These are phyloP conservation scores for Myochromella boudieri DNA, from an alignment of 768 basidiomycete genomes.

Conservation along the genomic window DNA sequence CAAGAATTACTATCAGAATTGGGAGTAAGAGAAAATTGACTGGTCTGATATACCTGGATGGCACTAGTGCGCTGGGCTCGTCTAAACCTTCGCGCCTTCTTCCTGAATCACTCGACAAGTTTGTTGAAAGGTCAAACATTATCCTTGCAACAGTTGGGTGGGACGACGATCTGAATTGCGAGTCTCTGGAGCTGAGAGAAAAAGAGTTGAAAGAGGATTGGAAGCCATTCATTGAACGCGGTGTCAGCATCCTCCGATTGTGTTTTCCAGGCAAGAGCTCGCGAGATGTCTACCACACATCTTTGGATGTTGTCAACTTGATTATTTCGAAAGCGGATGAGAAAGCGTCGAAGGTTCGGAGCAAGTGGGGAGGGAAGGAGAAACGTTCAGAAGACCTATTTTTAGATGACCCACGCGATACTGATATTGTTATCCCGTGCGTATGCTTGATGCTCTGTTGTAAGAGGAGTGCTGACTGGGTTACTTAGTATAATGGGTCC, in stretches of 20 bases:
- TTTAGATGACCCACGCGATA: slow-evolving; percentile 3
- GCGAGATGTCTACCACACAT: slow-evolving; percentile 6
- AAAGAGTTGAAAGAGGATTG: slow-evolving; percentile 11
- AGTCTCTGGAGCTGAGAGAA: slow-evolving; percentile 4
- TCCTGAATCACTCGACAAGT: slow-evolving; percentile 10
- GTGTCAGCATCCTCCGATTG: slow-evolving; percentile 12
- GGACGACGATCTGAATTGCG: neutral
- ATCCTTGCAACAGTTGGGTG: slow-evolving; percentile 11
- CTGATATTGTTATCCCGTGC: slow-evolving; percentile 8
- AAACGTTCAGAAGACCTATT: slow-evolving; percentile 8
- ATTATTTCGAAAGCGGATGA: slow-evolving; percentile 9
- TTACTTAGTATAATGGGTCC: slow-evolving; percentile 4
- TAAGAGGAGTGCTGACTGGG: neutral
- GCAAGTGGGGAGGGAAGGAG: slow-evolving; percentile 10
- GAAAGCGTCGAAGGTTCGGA: neutral
- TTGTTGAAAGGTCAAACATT: slow-evolving; percentile 6
- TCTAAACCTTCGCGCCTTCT: slow-evolving; percentile 3
- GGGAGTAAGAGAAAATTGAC: slow-evolving; percentile 9
- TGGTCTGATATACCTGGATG: slow-evolving; percentile 14
- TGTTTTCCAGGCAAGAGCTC: slow-evolving; percentile 4
- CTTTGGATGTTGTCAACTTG: slow-evolving; percentile 11
- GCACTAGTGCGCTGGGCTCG: neutral
- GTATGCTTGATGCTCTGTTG: neutral
- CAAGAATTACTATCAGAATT: neutral
- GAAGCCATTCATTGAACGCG: slow-evolving; percentile 13